Evolutionary conservation across 148 eudicot genomes (phyloP).

Genomic region (Bassia scoparia): DNA sequence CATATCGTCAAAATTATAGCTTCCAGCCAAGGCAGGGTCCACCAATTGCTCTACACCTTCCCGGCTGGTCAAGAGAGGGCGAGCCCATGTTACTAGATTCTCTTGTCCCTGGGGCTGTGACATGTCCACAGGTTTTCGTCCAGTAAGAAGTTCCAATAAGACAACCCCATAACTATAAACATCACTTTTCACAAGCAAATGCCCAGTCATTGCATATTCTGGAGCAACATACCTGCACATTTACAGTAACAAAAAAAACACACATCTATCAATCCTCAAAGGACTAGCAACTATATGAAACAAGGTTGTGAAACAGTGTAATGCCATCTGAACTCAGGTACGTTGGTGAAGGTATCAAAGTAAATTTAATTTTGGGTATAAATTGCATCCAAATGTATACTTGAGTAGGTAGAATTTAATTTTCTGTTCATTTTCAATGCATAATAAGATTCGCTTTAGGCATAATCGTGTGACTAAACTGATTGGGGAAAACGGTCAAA

Average conservation of each 20-base stretch:
- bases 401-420: no score
- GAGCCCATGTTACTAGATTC: conserved; percentile 96
- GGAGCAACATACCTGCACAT: conserved; percentile 91
- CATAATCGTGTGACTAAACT: no score
- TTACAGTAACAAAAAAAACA: conserved; percentile 14
- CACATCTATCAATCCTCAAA: not conserved
- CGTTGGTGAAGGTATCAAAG: not conserved
- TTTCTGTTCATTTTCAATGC: not conserved
- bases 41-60: conserved; percentile 80
- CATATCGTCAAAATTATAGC: conserved; percentile 69
- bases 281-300: not conserved
- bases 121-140: conserved; percentile 92
- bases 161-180: conserved; percentile 97
- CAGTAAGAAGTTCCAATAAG: conserved; percentile 85
- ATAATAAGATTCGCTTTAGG: not conserved
- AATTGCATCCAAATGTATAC: not conserved
- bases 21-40: conserved; percentile 65
- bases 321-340: not conserved
- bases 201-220: conserved; percentile 99
- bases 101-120: conserved; percentile 87
- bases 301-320: not conserved
- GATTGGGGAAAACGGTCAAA: no score
- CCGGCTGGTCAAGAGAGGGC: conserved; percentile 63
- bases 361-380: not conserved
- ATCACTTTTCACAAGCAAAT: conserved; percentile 91